A percentile compares a stretch with the other conserved stretches of the same genome.
Conservation (phyloP, 2,329 filamentous ascomycete species). For the Aspergillus hortae region DNA sequence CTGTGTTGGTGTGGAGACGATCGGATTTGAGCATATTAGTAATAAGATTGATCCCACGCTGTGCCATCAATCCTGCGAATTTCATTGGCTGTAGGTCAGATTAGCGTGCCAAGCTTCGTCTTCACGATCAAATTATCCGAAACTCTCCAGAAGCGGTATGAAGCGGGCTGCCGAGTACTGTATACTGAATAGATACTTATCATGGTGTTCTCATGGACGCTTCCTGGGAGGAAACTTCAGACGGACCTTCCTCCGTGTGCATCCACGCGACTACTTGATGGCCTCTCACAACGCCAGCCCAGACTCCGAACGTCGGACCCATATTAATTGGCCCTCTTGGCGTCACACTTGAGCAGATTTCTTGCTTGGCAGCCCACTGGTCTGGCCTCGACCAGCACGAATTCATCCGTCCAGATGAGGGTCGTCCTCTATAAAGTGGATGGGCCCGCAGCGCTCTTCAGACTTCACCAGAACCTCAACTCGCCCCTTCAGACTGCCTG, state of each 20-base stretch:
- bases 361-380: slow-evolving; percentile 7
- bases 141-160: no score
- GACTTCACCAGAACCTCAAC: neutral
- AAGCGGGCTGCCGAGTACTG: no score
- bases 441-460: neutral
- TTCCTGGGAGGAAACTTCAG: neutral
- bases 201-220: neutral
- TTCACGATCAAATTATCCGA: no score
- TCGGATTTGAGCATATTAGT: slow-evolving; percentile 4
- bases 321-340: slow-evolving; percentile 1
- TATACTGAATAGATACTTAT: no score
- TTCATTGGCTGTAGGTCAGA: neutral
- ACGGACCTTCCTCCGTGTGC: neutral
- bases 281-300: no score
- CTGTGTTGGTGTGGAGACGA: neutral
- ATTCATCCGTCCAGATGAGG: neutral
- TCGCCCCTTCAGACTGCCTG: neutral
- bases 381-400: neutral
- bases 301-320: neutral
- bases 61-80: neutral
- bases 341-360: slow-evolving; percentile 12
- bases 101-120: neutral
- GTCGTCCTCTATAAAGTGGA: neutral
- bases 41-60: neutral
- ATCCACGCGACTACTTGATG: neutral